Conservation (phyloP, 2,329 filamentous ascomycete species). For the Harringtonia lauricola region DNA sequence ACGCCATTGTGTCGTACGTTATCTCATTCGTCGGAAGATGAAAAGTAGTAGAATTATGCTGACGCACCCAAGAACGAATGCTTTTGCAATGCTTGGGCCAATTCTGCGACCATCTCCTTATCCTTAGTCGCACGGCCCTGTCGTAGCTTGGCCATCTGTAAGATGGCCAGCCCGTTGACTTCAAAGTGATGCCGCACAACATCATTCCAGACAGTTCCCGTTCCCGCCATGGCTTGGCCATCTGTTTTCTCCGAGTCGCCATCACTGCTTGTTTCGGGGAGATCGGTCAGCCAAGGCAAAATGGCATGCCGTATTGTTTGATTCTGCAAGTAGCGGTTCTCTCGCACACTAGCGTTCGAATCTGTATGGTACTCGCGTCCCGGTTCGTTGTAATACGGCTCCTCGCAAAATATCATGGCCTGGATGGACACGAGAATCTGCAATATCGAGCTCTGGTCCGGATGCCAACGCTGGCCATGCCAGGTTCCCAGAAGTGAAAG, state of each 20-base stretch:
- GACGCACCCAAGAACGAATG: neutral
- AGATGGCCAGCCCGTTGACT: conserved; percentile 9
- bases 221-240: conserved; percentile 8
- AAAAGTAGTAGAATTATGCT: too few relatives aligned
- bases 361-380: conserved; percentile 18
- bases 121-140: conserved; percentile 7
- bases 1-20: too few relatives aligned
- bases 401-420: conserved; percentile 42
- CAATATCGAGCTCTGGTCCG: conserved; percentile 34
- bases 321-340: conserved; percentile 18
- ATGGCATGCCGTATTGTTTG: conserved; percentile 20
- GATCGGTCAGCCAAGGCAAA: conserved; percentile 14
- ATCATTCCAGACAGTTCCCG: conserved; percentile 15
- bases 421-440: conserved; percentile 46
- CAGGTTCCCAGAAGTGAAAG: conserved; percentile 39
- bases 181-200: conserved; percentile 16
- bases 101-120: neutral
- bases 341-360: conserved; percentile 13
- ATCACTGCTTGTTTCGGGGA: neutral
- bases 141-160: conserved; percentile 10
- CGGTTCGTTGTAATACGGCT: conserved; percentile 46
- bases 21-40: too few relatives aligned
- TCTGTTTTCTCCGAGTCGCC: neutral
- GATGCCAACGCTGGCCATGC: conserved; percentile 33
- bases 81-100: neutral